These are phyloP conservation scores for Ceriops tagal DNA, from an alignment of 345 rosid species.

Conservation along the genomic window DNA sequence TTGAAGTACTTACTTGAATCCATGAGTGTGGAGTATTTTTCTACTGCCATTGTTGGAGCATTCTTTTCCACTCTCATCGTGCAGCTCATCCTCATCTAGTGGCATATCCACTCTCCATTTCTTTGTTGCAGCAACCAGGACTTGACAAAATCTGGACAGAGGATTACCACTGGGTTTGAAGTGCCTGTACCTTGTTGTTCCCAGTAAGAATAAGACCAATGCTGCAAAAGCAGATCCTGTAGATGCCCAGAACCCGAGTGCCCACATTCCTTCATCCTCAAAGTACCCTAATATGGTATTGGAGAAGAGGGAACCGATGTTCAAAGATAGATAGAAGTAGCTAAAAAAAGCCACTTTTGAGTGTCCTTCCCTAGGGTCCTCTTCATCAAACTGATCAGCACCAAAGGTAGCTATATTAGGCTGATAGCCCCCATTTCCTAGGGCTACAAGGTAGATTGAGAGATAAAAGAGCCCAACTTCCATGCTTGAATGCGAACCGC, in stretches of 20 bases:
- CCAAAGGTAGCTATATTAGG: conserved; percentile 97
- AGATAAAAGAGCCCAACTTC: conserved; percentile 75
- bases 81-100: conserved; percentile 40
- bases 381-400: conserved; percentile 95
- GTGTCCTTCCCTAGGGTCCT: conserved; percentile 74
- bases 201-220: conserved; percentile 66
- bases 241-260: conserved; percentile 89
- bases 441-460: conserved; percentile 80
- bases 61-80: conserved; percentile 41
- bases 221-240: conserved; percentile 82
- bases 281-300: conserved; percentile 87
- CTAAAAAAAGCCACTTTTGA: conserved; percentile 91
- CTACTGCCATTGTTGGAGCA: conserved; percentile 44
- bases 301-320: conserved; percentile 95
- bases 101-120: conserved; percentile 57
- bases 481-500: conserved; percentile 65
- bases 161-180: conserved; percentile 92
- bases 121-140: conserved; percentile 68
- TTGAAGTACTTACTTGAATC: conserved; percentile 63
- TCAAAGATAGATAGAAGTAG: conserved; percentile 91
- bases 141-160: conserved; percentile 77
- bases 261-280: conserved; percentile 95
- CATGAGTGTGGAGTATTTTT: conserved; percentile 79
- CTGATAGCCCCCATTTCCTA: conserved; percentile 96
- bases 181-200: conserved; percentile 72